These are phyloP conservation scores for Articulospora tetracladia DNA, from an alignment of 495 filamentous ascomycete genomes.

Conservation along the genomic window DNA sequence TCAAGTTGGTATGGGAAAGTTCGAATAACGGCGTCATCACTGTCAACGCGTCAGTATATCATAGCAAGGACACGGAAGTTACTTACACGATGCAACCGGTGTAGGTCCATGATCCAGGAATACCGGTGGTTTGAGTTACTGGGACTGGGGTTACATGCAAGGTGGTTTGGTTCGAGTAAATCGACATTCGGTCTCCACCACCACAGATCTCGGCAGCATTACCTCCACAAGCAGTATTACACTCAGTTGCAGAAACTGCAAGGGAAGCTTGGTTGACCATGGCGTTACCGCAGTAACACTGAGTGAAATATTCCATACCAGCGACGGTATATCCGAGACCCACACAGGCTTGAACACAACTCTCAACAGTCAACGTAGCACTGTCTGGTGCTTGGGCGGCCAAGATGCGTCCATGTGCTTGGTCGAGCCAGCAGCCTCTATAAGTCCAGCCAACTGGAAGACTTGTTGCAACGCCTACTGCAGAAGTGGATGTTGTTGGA, in stretches of 20 bases:
- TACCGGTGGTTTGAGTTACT: slow-evolving; percentile 26
- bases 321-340: slow-evolving; percentile 35
- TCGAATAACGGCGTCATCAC: slow-evolving; percentile 39
- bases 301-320: slow-evolving; percentile 40
- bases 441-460: slow-evolving; percentile 18
- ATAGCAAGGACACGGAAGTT: background rate
- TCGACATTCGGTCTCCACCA: slow-evolving; percentile 44
- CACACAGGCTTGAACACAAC: slow-evolving; percentile 33
- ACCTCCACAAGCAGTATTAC: slow-evolving; percentile 46
- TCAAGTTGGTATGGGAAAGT: slow-evolving; percentile 13
- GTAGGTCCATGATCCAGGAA: slow-evolving; percentile 36
- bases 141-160: slow-evolving; percentile 24
- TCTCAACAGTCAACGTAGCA: slow-evolving; percentile 31
- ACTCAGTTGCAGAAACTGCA: slow-evolving; percentile 29
- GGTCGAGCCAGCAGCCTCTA: slow-evolving; percentile 17
- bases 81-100: slow-evolving; percentile 26
- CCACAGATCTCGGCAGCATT: slow-evolving; percentile 40
- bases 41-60: slow-evolving; percentile 7
- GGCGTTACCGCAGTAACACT: slow-evolving; percentile 31
- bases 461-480: slow-evolving; percentile 2
- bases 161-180: slow-evolving; percentile 37
- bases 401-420: slow-evolving; percentile 8
- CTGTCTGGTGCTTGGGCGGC: background rate
- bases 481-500: background rate
- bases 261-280: slow-evolving; percentile 3